phyloP scores from a whole-genome alignment of 495 filamentous ascomycete genomes.

The Hamigera avellanea region DNA sequence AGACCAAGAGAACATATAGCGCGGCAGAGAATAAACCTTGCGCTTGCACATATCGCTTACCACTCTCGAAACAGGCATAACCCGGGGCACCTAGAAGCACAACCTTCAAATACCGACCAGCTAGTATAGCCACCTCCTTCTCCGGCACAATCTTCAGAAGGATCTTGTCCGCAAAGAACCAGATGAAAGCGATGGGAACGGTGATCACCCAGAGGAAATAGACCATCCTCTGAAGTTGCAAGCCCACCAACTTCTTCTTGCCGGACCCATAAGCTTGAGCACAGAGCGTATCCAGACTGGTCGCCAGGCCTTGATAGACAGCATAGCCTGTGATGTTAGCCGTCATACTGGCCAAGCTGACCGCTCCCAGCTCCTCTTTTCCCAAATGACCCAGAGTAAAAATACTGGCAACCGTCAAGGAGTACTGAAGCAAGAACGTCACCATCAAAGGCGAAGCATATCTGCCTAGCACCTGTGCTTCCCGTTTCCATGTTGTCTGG shows the following conservation, averaged over 20 bases:
- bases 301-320: conserved; percentile 60
- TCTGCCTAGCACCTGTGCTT: conserved; percentile 54
- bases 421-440: conserved; percentile 67
- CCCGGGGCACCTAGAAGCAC: conserved; percentile 56
- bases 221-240: conserved; percentile 63
- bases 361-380: conserved; percentile 51
- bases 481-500: conserved; percentile 74
- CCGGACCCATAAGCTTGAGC: conserved; percentile 69
- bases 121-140: conserved; percentile 47
- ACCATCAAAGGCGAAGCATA: conserved; percentile 57
- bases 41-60: conserved; percentile 63
- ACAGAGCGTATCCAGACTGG: conserved; percentile 64
- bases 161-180: conserved; percentile 50
- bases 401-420: conserved; percentile 57
- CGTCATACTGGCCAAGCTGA: conserved; percentile 56
- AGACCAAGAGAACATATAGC: conserved; percentile 54
- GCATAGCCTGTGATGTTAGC: conserved; percentile 65
- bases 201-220: conserved; percentile 50
- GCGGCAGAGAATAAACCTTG: conserved; percentile 62
- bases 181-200: conserved; percentile 54
- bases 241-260: conserved; percentile 52
- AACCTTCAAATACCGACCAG: conserved; percentile 56
- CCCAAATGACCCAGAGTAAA: conserved; percentile 58
- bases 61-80: conserved; percentile 60
- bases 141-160: conserved; percentile 54